These are phyloP conservation scores for Lentinula guzmanii DNA, from an alignment of 768 basidiomycete species.

Conservation along the genomic window DNA sequence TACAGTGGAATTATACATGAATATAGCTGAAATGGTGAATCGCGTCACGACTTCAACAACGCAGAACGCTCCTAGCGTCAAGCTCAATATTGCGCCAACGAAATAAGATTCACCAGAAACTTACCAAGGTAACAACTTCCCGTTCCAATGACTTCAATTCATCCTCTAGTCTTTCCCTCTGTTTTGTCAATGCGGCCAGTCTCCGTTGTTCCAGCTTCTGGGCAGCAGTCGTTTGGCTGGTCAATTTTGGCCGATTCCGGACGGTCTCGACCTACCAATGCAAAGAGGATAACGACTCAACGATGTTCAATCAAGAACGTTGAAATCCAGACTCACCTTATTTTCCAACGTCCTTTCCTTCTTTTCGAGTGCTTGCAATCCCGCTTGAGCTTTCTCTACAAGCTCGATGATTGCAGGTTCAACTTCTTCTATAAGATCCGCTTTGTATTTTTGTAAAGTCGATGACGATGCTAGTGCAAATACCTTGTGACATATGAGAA, in stretches of 20 bases:
- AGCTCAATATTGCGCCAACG: neutral
- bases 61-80: neutral
- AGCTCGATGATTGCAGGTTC: constrained; percentile 78
- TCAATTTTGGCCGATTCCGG: constrained; percentile 38
- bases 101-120: constrained; percentile 3
- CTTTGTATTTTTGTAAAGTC: constrained; percentile 68
- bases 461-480: constrained; percentile 71
- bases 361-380: constrained; percentile 54
- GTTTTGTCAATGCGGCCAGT: constrained; percentile 57
- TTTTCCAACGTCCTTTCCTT: constrained; percentile 55
- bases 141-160: constrained; percentile 55
- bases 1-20: too few relatives aligned
- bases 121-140: constrained; percentile 55
- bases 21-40: too few relatives aligned
- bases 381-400: constrained; percentile 64
- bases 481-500: constrained; percentile 36
- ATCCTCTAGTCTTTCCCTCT: constrained; percentile 61
- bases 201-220: constrained; percentile 66
- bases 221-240: constrained; percentile 41
- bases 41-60: too few relatives aligned
- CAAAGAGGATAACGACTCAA: neutral
- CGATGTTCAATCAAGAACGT: neutral
- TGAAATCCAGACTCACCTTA: constrained; percentile 39
- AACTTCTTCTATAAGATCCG: constrained; percentile 71
- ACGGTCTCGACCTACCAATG: constrained; percentile 50